These are phyloP conservation scores for Steccherinum ochraceum DNA, from an alignment of 768 basidiomycete genomes.

Conservation along the genomic window DNA sequence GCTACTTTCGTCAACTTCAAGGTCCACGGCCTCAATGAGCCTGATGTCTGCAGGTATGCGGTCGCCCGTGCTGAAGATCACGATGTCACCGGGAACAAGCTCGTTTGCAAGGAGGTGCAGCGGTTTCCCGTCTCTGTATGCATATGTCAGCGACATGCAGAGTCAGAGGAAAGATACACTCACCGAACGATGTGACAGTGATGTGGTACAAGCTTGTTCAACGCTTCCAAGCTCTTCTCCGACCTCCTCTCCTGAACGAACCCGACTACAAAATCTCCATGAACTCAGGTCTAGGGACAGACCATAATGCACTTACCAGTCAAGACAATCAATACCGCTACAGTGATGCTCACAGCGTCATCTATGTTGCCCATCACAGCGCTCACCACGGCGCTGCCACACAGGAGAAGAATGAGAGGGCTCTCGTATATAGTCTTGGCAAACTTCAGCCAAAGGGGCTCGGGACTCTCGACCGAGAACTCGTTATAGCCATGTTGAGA, in stretches of 20 bases:
- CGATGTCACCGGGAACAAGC: conserved; percentile 92
- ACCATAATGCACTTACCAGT: conserved; percentile 55
- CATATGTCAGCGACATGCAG: conserved; percentile 21
- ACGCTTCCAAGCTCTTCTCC: conserved; percentile 88
- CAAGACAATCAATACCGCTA: conserved; percentile 88
- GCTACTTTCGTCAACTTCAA: conserved; percentile 95
- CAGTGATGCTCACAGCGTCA: conserved; percentile 88
- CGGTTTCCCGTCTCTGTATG: conserved; percentile 58
- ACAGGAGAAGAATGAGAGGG: conserved; percentile 83
- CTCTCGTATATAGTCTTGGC: conserved; percentile 94
- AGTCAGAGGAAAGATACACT: conserved; percentile 5
- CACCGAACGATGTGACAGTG: conserved; percentile 91
- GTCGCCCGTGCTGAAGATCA: conserved; percentile 86
- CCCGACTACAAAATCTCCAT: conserved; percentile 49
- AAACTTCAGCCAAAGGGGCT: conserved; percentile 81
- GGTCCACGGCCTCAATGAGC: conserved; percentile 69
- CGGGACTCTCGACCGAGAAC: conserved; percentile 79
- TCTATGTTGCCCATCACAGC: conserved; percentile 93
- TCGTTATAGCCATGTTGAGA: conserved; percentile 86
- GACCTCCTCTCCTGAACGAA: conserved; percentile 95
- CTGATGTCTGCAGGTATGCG: conserved; percentile 93
- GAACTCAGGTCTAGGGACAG: neutral
- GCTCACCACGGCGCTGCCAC: conserved; percentile 86
- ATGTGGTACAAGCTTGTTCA: conserved; percentile 96
- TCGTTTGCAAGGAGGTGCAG: conserved; percentile 90